Conservation (phyloP, 108 stramenopile genomes). For the Cyclostephanos invisitatus region DNA sequence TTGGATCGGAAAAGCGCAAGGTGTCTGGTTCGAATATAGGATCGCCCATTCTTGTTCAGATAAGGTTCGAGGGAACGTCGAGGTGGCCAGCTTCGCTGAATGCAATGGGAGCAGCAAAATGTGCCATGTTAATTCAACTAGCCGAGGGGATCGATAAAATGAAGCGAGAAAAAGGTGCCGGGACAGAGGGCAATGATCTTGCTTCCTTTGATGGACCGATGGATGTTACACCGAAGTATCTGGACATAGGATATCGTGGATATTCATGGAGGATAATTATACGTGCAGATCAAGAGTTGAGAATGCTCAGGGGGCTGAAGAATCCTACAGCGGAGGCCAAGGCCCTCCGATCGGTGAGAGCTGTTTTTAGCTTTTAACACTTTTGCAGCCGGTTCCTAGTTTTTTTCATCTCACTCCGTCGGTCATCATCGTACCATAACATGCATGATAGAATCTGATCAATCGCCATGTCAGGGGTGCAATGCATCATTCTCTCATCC, state of each 20-base stretch:
- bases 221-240: slow-evolving; percentile 59
- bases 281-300: slow-evolving; percentile 81
- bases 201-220: slow-evolving; percentile 62
- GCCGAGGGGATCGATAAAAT: slow-evolving; percentile 77
- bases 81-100: slow-evolving; percentile 85
- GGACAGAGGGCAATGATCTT: slow-evolving; percentile 14
- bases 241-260: slow-evolving; percentile 73
- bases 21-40: slow-evolving; percentile 59
- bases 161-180: slow-evolving; percentile 25
- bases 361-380: background rate
- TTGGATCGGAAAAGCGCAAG: slow-evolving; percentile 32
- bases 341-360: slow-evolving; percentile 36
- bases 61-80: slow-evolving; percentile 72
- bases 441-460: slow-evolving; percentile 38
- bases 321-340: slow-evolving; percentile 65
- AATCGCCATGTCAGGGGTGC: slow-evolving; percentile 66
- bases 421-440: background rate
- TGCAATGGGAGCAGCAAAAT: slow-evolving; percentile 89
- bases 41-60: slow-evolving; percentile 73
- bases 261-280: slow-evolving; percentile 79
- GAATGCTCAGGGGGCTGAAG: slow-evolving; percentile 55
- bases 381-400: background rate
- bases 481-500: slow-evolving; percentile 80
- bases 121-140: slow-evolving; percentile 83
- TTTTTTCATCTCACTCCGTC: slow-evolving; percentile 7